A percentile compares a stretch with the other conserved stretches of the same genome.
phyloP scores from a whole-genome alignment of 805 yeast species.

The Yamadazyma akitaensis region DNA sequence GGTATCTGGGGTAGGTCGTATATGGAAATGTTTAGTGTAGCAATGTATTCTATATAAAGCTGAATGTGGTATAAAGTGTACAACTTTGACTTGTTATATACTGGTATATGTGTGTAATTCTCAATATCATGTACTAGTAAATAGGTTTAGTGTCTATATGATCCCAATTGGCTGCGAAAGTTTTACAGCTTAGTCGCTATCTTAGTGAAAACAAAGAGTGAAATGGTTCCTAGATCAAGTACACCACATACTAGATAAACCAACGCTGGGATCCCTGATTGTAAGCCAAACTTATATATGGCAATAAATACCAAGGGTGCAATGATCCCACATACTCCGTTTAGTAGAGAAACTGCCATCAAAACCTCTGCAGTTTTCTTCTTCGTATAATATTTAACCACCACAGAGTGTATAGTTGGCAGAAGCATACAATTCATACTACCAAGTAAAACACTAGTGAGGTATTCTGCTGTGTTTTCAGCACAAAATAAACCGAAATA shows the following conservation, averaged over 20 bases:
- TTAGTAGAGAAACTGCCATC: constrained; percentile 11
- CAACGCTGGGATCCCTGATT: constrained; percentile 18
- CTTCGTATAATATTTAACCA: constrained; percentile 55
- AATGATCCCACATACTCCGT: constrained; percentile 22
- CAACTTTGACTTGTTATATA: too few species aligned
- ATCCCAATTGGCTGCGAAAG: too few species aligned
- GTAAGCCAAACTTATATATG: constrained; percentile 36
- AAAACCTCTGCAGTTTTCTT: constrained; percentile 26
- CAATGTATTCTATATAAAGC: too few species aligned
- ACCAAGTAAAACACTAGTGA: constrained; percentile 31
- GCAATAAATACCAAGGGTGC: constrained; percentile 47
- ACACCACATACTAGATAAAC: constrained; percentile 15
- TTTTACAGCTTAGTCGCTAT: not conserved
- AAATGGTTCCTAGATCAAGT: not conserved
- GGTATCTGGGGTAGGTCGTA: too few species aligned
- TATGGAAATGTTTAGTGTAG: too few species aligned
- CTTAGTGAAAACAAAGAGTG: not conserved
- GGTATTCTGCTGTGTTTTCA: constrained; percentile 19
- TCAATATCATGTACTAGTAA: too few species aligned
- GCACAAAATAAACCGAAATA: constrained; percentile 27
- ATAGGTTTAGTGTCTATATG: too few species aligned
- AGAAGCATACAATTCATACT: constrained; percentile 45
- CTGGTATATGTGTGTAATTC: too few species aligned
- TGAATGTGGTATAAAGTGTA: too few species aligned
- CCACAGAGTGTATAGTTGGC: constrained; percentile 53